Base-by-base conservation (phyloP, 176 grass and related monocot species). In the Triticum timopheevii region DNA sequence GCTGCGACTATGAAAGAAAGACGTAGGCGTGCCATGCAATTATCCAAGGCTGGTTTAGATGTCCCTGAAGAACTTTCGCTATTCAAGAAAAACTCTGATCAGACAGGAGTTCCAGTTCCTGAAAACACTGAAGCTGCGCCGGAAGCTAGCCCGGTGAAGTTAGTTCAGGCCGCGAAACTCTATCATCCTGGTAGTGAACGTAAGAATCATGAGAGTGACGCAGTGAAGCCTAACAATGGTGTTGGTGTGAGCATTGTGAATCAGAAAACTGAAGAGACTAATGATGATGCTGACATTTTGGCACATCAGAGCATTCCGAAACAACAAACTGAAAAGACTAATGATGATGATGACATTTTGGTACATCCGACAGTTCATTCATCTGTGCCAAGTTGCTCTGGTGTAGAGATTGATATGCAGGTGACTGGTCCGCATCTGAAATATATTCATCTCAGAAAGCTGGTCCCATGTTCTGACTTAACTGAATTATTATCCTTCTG, bases 1-100 rank as follows among this genome's bases (percentile, higher is more conserved):
- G 88, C 78, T 69, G 93, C 92, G 69, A 99, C 92, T 81, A 84
- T 87, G 81, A 96, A 99, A 93, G 97, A 94, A 91, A 99, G 83
- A 80, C 92, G 77, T 69, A 86, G 87, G 82, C 90, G 89, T 73
- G 88, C 82, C 8, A 79, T 99, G 24, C 92, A 96, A 25, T 88
- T 94, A 31, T 94, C 89, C 30, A 94, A 94, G 88, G 94, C 82
- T 85, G 97, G 97, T 63, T 88, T 99, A 36, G 82, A 94, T 44
- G 84, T 93, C 78, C 94, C 90, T 65, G 87, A 92, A 65, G 94
- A 99, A 73, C 68, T 88, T 58, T 91, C 71, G 1, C 62, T 92
- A 80, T 93, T 99, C 28, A 94, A 94, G 64, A 89, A 86, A 82
- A 91, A 80, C 2, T 22, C 25, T 19, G 42, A 83, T 35, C 20